Base-by-base conservation (phyloP, 352 stramenopile species). In the Phytopythium boreale region DNA sequence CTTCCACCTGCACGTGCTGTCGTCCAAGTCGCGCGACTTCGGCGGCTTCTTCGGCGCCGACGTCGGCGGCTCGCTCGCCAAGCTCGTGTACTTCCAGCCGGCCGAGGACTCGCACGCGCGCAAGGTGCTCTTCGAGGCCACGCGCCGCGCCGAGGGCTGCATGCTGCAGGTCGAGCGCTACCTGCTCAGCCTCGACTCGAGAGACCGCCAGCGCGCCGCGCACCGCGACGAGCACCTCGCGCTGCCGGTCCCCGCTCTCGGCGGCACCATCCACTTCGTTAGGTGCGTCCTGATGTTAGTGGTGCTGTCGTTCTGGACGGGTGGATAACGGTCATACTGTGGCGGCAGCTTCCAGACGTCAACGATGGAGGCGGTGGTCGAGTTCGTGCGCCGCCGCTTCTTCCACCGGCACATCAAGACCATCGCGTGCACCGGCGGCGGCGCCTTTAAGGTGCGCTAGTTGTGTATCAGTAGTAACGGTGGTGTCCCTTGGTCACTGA, bases 261-360 rank as follows among this genome's bases (percentile, higher is more conserved):
- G 89, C 26, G 96, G 95, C n/a, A 95, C 88, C 58, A 91, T 99
- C 50, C 97, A 99, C 72, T 99, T 99, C 69, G 87, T 78, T 58
- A 82, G 72, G 77, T 87, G 36, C 53, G 70, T 74, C 10, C 14
- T 26, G 11, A 20, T 50, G 19, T 22, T 34, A 7, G 3, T 34
- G 4, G 3, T 34, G 29, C 4, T 26, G 31, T 24, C 10, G 49
- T 36, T 19, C 10, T 56, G 24, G 20, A 2, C 26, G 27, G 2
- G 19, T 24, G 52, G 27, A 47, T 34, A 63, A 49, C 59, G 17
- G 46, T 14, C 66, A 56, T 61, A 34, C 46, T 39, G 26, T 8
- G 11, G 4, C 2, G 62, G 64, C 59, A 89, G 84, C 63, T 93
- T 91, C 63, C 75, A 83, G 63, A 89, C 80, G 7, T 66, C 69